Percentiles rank a stretch among this genome's conserved stretches.
phyloP scores from a whole-genome alignment of 768 basidiomycete species.

The Auricularia cornea region DNA sequence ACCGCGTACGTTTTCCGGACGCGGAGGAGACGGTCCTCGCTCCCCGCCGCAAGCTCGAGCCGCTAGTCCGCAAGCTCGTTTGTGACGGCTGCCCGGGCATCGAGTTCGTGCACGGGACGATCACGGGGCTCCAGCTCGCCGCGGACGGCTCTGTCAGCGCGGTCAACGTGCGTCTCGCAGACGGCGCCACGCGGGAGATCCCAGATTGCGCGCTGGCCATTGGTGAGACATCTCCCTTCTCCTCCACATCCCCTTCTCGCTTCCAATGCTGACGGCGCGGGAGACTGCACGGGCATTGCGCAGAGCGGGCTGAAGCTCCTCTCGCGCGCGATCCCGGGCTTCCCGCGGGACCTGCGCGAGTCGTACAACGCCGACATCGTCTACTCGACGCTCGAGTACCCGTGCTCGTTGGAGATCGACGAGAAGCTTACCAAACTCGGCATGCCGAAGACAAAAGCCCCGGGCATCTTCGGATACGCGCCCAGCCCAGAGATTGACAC shows the following conservation, averaged over 20 bases:
- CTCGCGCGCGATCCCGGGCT: slow-evolving; percentile 6
- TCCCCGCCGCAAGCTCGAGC: background rate
- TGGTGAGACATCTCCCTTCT: slow-evolving; percentile 15
- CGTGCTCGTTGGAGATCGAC: slow-evolving; percentile 10
- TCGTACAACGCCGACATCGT: slow-evolving; percentile 19
- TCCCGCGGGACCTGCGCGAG: slow-evolving; percentile 8
- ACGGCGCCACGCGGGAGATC: slow-evolving; percentile 8
- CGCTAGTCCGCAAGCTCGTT: background rate
- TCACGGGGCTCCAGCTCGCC: slow-evolving; percentile 15
- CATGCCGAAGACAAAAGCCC: slow-evolving; percentile 10
- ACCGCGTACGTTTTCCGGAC: background rate
- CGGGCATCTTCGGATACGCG: slow-evolving; percentile 9
- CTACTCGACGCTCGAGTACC: slow-evolving; percentile 14
- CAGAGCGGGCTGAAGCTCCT: slow-evolving; percentile 21
- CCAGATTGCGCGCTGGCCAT: slow-evolving; percentile 14
- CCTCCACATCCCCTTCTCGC: too few relatives aligned
- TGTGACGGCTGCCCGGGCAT: slow-evolving; percentile 11
- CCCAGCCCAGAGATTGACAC: slow-evolving; percentile 8
- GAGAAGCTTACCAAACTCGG: slow-evolving; percentile 2
- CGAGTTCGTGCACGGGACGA: slow-evolving; percentile 19
- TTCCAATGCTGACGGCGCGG: background rate
- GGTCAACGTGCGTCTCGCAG: slow-evolving; percentile 10
- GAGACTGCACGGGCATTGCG: slow-evolving; percentile 25
- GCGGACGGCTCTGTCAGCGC: background rate
- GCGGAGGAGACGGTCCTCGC: background rate